Conservation (phyloP, 345 rosid genomes). For the Heritiera fomes region DNA sequence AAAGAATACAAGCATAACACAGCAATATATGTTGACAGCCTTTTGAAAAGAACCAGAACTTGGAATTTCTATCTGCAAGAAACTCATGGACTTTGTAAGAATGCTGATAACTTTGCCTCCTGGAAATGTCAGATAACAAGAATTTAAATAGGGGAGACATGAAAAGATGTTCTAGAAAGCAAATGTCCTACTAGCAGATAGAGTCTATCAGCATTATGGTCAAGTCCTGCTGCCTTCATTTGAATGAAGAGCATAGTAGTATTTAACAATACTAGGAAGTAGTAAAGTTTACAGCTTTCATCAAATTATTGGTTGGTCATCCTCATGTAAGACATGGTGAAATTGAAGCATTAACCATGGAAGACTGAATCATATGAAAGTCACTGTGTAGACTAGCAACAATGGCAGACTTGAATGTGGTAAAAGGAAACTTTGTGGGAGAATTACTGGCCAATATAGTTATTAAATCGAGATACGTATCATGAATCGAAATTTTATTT, state of each 20-base stretch:
- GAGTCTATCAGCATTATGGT: constrained; percentile 9
- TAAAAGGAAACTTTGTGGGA: background rate
- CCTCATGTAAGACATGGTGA: background rate
- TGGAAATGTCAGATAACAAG: background rate
- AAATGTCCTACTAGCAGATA: background rate
- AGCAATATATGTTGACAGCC: constrained; percentile 4
- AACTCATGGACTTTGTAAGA: background rate
- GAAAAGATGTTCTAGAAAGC: constrained; percentile 10
- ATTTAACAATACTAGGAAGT: background rate
- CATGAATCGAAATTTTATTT: no score
- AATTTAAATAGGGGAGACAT: background rate
- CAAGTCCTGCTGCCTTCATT: background rate
- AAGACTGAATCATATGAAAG: background rate
- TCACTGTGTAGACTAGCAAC: background rate
- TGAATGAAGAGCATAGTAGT: background rate
- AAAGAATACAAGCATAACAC: constrained; percentile 2
- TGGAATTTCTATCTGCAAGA: background rate
- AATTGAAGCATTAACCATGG: background rate
- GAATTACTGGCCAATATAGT: background rate
- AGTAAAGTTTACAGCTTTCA: background rate
- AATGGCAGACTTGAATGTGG: background rate
- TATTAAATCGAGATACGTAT: no score
- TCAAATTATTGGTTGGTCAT: background rate
- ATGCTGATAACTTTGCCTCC: background rate
- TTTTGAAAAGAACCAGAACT: background rate